phyloP scores from a whole-genome alignment of 805 yeast genomes.

The Blastobotrys terrestris region DNA sequence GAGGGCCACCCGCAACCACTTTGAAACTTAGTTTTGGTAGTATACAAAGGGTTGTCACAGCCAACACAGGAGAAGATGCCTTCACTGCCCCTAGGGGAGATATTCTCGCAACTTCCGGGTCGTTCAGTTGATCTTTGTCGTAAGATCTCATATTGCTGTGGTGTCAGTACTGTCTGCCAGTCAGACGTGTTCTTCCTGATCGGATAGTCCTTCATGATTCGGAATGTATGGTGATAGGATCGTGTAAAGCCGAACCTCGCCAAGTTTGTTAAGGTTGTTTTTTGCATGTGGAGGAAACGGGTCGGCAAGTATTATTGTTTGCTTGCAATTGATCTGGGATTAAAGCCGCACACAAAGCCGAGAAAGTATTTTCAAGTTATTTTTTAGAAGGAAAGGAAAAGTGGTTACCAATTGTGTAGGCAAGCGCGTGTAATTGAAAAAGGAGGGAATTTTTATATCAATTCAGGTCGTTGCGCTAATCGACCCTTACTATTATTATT shows the following conservation, averaged over 20 bases:
- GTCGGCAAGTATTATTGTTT: too few relatives aligned
- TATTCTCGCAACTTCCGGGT: constrained; percentile 54
- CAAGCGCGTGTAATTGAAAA: too few relatives aligned
- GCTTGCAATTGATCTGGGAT: too few relatives aligned
- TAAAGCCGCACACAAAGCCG: too few relatives aligned
- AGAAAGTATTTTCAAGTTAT: too few relatives aligned
- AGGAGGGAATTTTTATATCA: too few relatives aligned
- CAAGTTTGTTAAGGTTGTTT: not conserved
- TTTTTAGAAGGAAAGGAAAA: too few relatives aligned
- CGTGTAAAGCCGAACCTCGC: not conserved
- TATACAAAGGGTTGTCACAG: constrained; percentile 74
- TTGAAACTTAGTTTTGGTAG: constrained; percentile 73
- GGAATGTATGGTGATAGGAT: not conserved
- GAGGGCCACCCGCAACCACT: constrained; percentile 99
- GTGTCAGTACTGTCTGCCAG: constrained; percentile 75
- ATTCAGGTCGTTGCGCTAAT: too few relatives aligned
- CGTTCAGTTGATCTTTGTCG: constrained; percentile 70
- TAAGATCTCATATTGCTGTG: constrained; percentile 72
- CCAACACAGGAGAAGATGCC: constrained; percentile 86
- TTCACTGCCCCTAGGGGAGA: constrained; percentile 38
- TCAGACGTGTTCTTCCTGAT: constrained; percentile 42
- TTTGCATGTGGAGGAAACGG: not conserved
- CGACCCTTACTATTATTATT: too few relatives aligned
- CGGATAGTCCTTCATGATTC: constrained; percentile 11
- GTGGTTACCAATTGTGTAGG: too few relatives aligned